Conservation (phyloP, 768 basidiomycete species). For the Russula compacta region DNA sequence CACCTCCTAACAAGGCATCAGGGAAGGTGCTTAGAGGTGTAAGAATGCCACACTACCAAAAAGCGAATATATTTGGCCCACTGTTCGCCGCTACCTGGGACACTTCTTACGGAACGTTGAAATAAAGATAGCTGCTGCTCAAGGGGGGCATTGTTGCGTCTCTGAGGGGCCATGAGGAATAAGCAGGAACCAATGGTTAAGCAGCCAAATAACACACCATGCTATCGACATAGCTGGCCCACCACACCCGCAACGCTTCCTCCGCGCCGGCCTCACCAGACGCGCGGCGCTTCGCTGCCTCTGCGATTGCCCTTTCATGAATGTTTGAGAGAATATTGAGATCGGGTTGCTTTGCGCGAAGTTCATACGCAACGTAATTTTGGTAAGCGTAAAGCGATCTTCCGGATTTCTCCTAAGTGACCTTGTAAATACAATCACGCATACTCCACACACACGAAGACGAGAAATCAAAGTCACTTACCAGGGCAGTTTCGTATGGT, state of each 20-base stretch:
- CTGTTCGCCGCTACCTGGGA: constrained; percentile 66
- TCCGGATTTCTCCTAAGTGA: constrained; percentile 18
- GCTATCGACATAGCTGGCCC: constrained; percentile 65
- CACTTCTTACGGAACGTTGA: constrained; percentile 57
- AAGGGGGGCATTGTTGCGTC: constrained; percentile 42
- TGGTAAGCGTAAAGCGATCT: constrained; percentile 52
- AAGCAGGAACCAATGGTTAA: neutral
- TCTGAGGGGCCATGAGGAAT: constrained; percentile 2
- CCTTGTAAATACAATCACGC: constrained; percentile 24
- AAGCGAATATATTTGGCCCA: constrained; percentile 73
- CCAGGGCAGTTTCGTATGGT: constrained; percentile 48
- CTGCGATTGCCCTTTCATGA: constrained; percentile 69
- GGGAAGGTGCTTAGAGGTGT: neutral
- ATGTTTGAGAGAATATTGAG: constrained; percentile 45
- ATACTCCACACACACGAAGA: neutral
- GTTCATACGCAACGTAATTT: constrained; percentile 54
- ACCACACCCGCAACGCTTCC: constrained; percentile 52
- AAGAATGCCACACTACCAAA: constrained; percentile 37
- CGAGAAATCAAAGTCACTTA: constrained; percentile 27
- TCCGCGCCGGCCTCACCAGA: constrained; percentile 47
- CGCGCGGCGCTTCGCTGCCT: constrained; percentile 54
- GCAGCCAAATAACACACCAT: constrained; percentile 37
- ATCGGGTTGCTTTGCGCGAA: constrained; percentile 51
- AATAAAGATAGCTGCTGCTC: constrained; percentile 37
- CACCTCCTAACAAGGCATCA: neutral